Evolutionary conservation across 257 asterid species (phyloP).

Genomic region (Leptodermis oblonga): DNA sequence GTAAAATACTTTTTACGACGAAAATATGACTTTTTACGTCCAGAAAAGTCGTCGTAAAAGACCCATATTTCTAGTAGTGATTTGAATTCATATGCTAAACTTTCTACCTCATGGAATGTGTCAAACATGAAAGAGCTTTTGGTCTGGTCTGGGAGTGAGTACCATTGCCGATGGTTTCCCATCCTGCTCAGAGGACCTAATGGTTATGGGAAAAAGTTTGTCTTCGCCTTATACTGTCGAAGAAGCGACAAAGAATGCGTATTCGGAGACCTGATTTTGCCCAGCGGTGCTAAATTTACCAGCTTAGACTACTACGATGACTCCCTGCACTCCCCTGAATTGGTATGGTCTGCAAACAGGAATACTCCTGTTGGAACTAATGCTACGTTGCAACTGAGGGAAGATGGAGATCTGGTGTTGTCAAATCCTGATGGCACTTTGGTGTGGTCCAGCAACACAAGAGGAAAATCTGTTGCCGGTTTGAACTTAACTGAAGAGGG

Average conservation of each 20-base stretch:
- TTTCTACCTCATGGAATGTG: background rate
- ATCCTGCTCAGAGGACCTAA: background rate
- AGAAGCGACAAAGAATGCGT: background rate
- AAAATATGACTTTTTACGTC: too few relatives aligned
- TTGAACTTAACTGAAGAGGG: conserved; percentile 8
- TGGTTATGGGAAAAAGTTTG: background rate
- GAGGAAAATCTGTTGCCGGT: conserved; percentile 11
- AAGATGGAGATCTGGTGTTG: conserved; percentile 10
- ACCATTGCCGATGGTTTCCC: background rate
- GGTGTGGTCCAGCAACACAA: conserved; percentile 14
- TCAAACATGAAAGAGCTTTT: background rate
- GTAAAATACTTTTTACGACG: too few relatives aligned
- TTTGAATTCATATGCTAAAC: background rate
- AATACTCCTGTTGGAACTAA: conserved; percentile 5
- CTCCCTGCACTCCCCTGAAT: background rate
- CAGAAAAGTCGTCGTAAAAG: too few relatives aligned
- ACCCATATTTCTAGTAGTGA: too few relatives aligned
- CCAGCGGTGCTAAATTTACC: background rate
- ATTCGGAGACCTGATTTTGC: conserved; percentile 2
- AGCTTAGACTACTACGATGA: too few relatives aligned
- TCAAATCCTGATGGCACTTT: conserved; percentile 6
- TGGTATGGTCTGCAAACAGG: conserved; percentile 19
- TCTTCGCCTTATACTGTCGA: background rate
- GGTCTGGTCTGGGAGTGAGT: too few relatives aligned
- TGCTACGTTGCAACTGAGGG: conserved; percentile 8